A percentile compares a stretch with the other conserved stretches of the same genome.
Conservation (phyloP, 2,329 filamentous ascomycete genomes). For the Balansia obtecta region DNA sequence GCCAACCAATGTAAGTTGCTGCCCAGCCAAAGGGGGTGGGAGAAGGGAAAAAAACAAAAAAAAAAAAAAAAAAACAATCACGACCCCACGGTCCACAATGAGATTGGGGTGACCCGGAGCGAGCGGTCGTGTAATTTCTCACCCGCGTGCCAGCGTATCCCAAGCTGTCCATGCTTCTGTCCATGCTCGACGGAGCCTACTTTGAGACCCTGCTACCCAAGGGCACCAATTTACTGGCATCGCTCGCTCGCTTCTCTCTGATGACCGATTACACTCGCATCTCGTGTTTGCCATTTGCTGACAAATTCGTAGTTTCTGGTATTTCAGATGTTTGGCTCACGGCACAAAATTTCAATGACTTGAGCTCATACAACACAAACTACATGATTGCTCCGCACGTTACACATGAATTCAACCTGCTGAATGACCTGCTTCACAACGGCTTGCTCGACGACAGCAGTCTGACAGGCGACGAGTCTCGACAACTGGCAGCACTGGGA, state of each 20-base stretch:
- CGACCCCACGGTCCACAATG: no score
- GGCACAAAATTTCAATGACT: conserved; percentile 78
- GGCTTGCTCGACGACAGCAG: conserved; percentile 78
- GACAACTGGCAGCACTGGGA: conserved; percentile 33
- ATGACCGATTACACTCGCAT: neutral
- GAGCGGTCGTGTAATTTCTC: no score
- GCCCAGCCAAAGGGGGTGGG: neutral
- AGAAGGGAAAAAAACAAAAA: no score
- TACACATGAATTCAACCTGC: conserved; percentile 88
- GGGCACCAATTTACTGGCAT: neutral
- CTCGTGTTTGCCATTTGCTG: conserved; percentile 4
- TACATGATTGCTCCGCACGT: conserved; percentile 92
- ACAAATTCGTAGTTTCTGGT: conserved; percentile 46
- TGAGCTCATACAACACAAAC: conserved; percentile 85
- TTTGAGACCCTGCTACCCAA: neutral
- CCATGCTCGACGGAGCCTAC: neutral
- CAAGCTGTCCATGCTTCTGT: neutral
- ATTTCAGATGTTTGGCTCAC: conserved; percentile 74
- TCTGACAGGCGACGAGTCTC: conserved; percentile 51
- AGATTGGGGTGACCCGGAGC: no score
- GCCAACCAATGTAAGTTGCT: conserved; percentile 55
- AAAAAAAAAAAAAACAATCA: no score
- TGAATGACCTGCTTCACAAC: conserved; percentile 92
- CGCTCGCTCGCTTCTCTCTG: neutral
- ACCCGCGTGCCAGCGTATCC: neutral